Evolutionary conservation across 805 yeast genomes (phyloP).

Genomic region (Metschnikowia proteae): DNA sequence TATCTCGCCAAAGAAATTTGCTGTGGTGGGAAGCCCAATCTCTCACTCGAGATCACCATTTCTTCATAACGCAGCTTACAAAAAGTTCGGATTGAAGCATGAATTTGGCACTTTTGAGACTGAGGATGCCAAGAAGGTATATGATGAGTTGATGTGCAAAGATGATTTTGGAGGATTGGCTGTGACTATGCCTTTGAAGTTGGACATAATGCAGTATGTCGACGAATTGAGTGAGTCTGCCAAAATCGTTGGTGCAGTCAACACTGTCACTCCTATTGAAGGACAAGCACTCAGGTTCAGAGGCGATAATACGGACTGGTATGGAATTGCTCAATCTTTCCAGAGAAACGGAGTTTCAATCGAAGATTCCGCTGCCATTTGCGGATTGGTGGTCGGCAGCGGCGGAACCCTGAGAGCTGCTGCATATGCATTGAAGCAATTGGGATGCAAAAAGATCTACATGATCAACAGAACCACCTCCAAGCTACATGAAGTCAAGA

Average conservation of each 20-base stretch:
- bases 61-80: slow-evolving; percentile 77
- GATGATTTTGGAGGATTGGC: slow-evolving; percentile 85
- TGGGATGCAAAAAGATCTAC: slow-evolving; percentile 77
- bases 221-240: slow-evolving; percentile 74
- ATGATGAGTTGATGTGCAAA: slow-evolving; percentile 45
- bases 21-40: slow-evolving; percentile 78
- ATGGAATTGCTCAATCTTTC: slow-evolving; percentile 75
- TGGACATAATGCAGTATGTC: slow-evolving; percentile 69
- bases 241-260: slow-evolving; percentile 83
- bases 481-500: slow-evolving; percentile 57
- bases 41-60: slow-evolving; percentile 86
- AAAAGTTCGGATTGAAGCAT: slow-evolving; percentile 74
- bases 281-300: slow-evolving; percentile 39
- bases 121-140: slow-evolving; percentile 54
- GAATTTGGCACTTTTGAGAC: slow-evolving; percentile 66
- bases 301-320: slow-evolving; percentile 97
- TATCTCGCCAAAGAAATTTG: slow-evolving; percentile 54
- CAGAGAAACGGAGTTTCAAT: slow-evolving; percentile 57
- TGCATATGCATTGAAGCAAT: slow-evolving; percentile 69
- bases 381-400: slow-evolving; percentile 87
- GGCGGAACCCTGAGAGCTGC: slow-evolving; percentile 99
- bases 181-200: slow-evolving; percentile 88
- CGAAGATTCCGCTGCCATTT: slow-evolving; percentile 27
- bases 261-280: slow-evolving; percentile 64
- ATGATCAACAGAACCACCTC: slow-evolving; percentile 75